Evolutionary conservation across 2,329 filamentous ascomycete species (phyloP).

Genomic region (Ilyonectria destructans): DNA sequence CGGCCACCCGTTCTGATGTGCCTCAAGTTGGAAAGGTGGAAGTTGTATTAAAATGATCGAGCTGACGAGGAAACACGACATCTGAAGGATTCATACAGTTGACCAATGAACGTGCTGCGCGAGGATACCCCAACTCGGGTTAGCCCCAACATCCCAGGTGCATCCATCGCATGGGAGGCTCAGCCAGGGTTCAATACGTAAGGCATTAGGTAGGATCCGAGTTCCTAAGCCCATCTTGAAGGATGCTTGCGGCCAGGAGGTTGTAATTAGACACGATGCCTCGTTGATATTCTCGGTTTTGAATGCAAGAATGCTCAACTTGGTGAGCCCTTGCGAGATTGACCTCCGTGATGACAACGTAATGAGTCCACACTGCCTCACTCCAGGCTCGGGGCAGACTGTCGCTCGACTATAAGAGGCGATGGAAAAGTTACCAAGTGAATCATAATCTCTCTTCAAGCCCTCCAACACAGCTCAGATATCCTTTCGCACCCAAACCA

Average conservation of each 20-base stretch:
- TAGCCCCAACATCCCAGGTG: background rate
- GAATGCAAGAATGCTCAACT: conserved; percentile 2
- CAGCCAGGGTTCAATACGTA: background rate
- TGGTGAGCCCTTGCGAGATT: conserved; percentile 2
- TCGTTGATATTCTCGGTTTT: background rate
- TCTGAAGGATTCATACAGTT: background rate
- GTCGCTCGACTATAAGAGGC: background rate
- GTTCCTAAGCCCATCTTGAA: conserved; percentile 4
- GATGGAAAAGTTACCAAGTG: background rate
- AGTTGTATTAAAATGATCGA: conserved; percentile 1
- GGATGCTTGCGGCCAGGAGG: conserved; percentile 3
- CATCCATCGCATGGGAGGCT: background rate
- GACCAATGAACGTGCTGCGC: conserved; percentile 7
- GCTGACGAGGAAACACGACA: background rate
- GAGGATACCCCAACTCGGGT: conserved; percentile 16
- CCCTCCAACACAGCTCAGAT: background rate
- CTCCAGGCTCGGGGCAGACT: background rate
- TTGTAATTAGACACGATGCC: background rate
- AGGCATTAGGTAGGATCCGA: background rate
- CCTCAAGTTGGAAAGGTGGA: background rate
- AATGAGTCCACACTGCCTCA: background rate
- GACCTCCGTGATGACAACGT: background rate
- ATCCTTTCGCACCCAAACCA: background rate
- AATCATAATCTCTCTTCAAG: background rate
- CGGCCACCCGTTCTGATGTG: background rate